A percentile compares a stretch with the other conserved stretches of the same genome.
phyloP scores from a whole-genome alignment of 371 early-diverging fungal genomes.

The Syncephalastrum monosporum region DNA sequence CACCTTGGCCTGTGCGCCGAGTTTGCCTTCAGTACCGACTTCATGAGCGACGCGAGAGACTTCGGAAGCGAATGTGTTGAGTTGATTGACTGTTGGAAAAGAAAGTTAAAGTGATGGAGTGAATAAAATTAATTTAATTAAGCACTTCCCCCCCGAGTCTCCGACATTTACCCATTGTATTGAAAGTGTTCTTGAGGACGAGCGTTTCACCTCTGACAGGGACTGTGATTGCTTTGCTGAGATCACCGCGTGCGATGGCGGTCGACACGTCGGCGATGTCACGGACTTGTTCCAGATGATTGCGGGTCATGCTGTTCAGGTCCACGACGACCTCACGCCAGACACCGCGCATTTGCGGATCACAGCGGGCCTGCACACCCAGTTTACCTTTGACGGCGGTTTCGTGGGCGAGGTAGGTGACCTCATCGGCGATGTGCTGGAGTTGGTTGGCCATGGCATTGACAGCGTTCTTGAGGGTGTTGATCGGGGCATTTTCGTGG shows the following conservation, averaged over 20 bases:
- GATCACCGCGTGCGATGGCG: conserved; percentile 73
- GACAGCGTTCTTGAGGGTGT: conserved; percentile 53
- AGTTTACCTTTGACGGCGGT: conserved; percentile 67
- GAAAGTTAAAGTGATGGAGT: no score
- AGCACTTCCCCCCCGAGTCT: no score
- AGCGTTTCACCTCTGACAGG: conserved; percentile 66
- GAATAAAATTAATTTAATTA: no score
- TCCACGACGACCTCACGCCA: conserved; percentile 73
- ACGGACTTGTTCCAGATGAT: conserved; percentile 68
- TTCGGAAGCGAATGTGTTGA: conserved; percentile 52
- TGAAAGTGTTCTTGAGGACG: conserved; percentile 68
- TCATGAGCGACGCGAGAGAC: conserved; percentile 54
- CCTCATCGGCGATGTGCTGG: conserved; percentile 52
- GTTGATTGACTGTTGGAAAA: conserved; percentile 34
- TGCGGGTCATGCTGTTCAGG: conserved; percentile 65
- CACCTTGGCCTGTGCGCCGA: conserved; percentile 49
- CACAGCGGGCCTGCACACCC: conserved; percentile 55
- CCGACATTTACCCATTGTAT: conserved; percentile 60
- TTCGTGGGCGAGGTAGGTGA: conserved; percentile 57
- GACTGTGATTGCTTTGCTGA: conserved; percentile 65
- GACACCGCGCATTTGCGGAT: conserved; percentile 52
- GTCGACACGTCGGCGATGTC: conserved; percentile 75
- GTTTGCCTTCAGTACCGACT: conserved; percentile 52
- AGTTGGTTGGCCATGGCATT: conserved; percentile 68
- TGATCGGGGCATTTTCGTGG: conserved; percentile 25